These are phyloP conservation scores for Mycena maculata DNA, from an alignment of 768 basidiomycete genomes.

Conservation along the genomic window DNA sequence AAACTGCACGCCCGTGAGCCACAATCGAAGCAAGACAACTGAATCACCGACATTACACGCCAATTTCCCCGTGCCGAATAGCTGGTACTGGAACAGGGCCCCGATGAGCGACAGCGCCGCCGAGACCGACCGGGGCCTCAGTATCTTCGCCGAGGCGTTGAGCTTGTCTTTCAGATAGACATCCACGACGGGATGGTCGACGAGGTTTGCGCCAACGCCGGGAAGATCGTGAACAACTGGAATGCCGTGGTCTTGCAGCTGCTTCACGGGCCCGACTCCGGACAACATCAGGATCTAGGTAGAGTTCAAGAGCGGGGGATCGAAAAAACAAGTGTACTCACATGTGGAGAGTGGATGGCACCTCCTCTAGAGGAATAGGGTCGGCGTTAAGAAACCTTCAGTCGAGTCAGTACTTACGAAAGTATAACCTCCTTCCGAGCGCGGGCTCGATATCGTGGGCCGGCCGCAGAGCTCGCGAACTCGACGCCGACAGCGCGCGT, in stretches of 20 bases:
- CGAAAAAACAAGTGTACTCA: conserved; percentile 33
- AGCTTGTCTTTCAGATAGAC: conserved; percentile 65
- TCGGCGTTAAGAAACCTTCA: not conserved
- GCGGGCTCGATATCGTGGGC: conserved; percentile 55
- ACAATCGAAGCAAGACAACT: not conserved
- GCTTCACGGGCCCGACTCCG: conserved; percentile 76
- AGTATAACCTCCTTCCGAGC: conserved; percentile 72
- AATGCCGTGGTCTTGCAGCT: conserved; percentile 67
- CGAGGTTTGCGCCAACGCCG: conserved; percentile 78
- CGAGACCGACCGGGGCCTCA: conserved; percentile 47
- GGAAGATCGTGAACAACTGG: conserved; percentile 72
- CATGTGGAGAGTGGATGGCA: conserved; percentile 69
- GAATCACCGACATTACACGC: conserved; percentile 61
- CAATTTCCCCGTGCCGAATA: conserved; percentile 62
- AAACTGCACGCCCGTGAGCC: conserved; percentile 43
- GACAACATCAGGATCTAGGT: conserved; percentile 75
- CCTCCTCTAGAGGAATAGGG: conserved; percentile 47
- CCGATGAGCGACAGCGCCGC: conserved; percentile 44
- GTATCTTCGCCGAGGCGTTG: conserved; percentile 54
- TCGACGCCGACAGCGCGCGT: conserved; percentile 72
- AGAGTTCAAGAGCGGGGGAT: not conserved
- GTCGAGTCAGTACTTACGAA: conserved; percentile 54
- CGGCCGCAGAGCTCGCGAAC: conserved; percentile 55
- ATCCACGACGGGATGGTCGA: conserved; percentile 76
- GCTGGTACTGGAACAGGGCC: conserved; percentile 54